Conservation (phyloP, 495 filamentous ascomycete genomes). For the Geopyxis carbonaria region DNA sequence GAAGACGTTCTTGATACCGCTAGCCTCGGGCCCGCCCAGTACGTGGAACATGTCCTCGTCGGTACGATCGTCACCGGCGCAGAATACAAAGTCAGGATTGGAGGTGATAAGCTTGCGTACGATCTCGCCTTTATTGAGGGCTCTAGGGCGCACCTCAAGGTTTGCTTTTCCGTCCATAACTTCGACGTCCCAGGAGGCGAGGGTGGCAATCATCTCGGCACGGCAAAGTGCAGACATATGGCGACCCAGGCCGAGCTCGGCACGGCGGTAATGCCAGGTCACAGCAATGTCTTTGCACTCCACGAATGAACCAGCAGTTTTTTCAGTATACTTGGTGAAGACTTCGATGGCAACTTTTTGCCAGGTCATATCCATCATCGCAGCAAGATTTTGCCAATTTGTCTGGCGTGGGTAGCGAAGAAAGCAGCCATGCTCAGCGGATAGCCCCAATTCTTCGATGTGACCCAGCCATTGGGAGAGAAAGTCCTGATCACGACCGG, state of each 20-base stretch:
- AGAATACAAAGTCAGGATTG: slow-evolving; percentile 64
- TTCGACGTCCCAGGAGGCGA: slow-evolving; percentile 71
- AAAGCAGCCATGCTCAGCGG: slow-evolving; percentile 91
- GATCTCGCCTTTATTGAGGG: slow-evolving; percentile 94
- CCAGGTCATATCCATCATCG: slow-evolving; percentile 74
- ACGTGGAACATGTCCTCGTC: slow-evolving; percentile 60
- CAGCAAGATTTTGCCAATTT: slow-evolving; percentile 74
- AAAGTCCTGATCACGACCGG: slow-evolving; percentile 78
- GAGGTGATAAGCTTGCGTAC: slow-evolving; percentile 53
- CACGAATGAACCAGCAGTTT: slow-evolving; percentile 71
- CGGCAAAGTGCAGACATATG: slow-evolving; percentile 62
- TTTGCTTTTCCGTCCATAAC: slow-evolving; percentile 94
- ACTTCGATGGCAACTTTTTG: slow-evolving; percentile 60
- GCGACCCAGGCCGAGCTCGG: slow-evolving; percentile 64
- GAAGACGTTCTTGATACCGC: slow-evolving; percentile 40
- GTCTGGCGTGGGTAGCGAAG: slow-evolving; percentile 55
- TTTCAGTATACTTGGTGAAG: slow-evolving; percentile 71
- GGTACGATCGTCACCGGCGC: slow-evolving; percentile 85
- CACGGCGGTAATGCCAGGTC: slow-evolving; percentile 91
- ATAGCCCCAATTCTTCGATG: slow-evolving; percentile 68
- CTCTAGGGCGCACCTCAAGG: slow-evolving; percentile 84
- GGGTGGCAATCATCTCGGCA: slow-evolving; percentile 52
- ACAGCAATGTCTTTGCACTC: slow-evolving; percentile 82
- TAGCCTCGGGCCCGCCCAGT: neutral
- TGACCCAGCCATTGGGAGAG: slow-evolving; percentile 73